phyloP scores from a whole-genome alignment of 2,329 filamentous ascomycete species.

The Furcasterigmium sp. region DNA sequence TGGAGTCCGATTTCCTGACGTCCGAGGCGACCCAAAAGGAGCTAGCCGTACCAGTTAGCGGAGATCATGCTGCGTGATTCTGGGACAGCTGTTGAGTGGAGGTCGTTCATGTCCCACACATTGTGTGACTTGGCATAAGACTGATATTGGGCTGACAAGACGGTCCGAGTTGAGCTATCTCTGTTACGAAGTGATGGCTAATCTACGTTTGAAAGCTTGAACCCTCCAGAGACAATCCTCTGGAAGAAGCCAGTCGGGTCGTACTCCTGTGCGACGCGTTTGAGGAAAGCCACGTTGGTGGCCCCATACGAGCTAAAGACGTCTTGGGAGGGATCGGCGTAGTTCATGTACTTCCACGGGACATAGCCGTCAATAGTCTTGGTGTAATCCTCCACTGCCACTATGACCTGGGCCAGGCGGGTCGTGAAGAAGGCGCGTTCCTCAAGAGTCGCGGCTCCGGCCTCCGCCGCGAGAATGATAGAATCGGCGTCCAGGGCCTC shows the following conservation, averaged over 20 bases:
- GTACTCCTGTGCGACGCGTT: conserved; percentile 7
- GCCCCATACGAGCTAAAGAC: conserved; percentile 30
- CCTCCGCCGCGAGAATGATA: not conserved
- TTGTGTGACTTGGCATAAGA: too few relatives aligned
- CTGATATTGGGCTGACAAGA: too few relatives aligned
- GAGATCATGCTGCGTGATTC: too few relatives aligned
- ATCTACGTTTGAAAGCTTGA: conserved; percentile 3
- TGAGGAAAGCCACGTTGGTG: conserved; percentile 17
- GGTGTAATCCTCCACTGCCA: conserved; percentile 11
- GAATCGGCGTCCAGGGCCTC: not conserved
- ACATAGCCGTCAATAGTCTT: conserved; percentile 6
- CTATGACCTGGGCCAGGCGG: conserved; percentile 10
- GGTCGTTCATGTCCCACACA: too few relatives aligned
- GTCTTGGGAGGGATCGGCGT: conserved; percentile 30
- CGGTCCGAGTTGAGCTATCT: too few relatives aligned
- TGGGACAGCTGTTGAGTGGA: too few relatives aligned
- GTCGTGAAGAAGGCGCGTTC: conserved; percentile 15
- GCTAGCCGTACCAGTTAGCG: too few relatives aligned
- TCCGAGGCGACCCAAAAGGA: too few relatives aligned
- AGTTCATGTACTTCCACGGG: conserved; percentile 26
- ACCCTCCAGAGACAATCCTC: conserved; percentile 4
- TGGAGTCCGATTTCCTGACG: too few relatives aligned
- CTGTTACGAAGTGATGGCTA: too few relatives aligned
- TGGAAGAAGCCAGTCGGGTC: conserved; percentile 5
- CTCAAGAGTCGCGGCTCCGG: conserved; percentile 17